phyloP scores from a whole-genome alignment of 2,329 filamentous ascomycete genomes.

The Ophiostoma quercus region DNA sequence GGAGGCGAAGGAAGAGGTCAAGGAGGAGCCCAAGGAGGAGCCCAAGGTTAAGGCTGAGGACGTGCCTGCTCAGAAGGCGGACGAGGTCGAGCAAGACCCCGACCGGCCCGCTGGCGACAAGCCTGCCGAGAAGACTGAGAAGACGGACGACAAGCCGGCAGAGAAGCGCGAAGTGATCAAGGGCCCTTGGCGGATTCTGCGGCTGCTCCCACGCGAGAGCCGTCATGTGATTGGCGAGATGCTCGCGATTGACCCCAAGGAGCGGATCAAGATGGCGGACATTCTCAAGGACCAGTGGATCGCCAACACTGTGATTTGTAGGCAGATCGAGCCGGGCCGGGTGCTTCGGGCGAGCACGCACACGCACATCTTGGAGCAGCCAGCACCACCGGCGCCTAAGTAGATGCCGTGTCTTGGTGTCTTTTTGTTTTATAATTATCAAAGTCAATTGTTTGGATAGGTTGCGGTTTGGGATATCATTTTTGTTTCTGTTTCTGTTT shows the following conservation, averaged over 20 bases:
- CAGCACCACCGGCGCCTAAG: constrained; percentile 39
- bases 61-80: background rate
- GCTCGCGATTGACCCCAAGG: constrained; percentile 81
- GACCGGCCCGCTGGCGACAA: background rate
- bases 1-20: background rate
- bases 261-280: constrained; percentile 77
- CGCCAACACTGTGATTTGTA: constrained; percentile 75
- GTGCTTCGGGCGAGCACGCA: constrained; percentile 72
- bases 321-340: constrained; percentile 64
- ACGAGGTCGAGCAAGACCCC: background rate
- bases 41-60: background rate
- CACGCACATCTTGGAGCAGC: constrained; percentile 77
- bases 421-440: background rate
- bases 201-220: constrained; percentile 82
- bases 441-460: background rate
- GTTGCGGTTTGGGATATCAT: background rate
- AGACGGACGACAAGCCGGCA: constrained; percentile 30
- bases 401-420: constrained; percentile 16
- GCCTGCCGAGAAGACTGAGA: constrained; percentile 27
- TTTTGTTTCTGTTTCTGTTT: background rate
- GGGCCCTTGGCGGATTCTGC: constrained; percentile 84
- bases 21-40: background rate
- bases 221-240: constrained; percentile 86
- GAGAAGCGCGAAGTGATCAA: constrained; percentile 75
- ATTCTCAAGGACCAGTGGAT: constrained; percentile 88